phyloP scores from a whole-genome alignment of 2,329 filamentous ascomycete genomes.

The Diaporthe sp. region DNA sequence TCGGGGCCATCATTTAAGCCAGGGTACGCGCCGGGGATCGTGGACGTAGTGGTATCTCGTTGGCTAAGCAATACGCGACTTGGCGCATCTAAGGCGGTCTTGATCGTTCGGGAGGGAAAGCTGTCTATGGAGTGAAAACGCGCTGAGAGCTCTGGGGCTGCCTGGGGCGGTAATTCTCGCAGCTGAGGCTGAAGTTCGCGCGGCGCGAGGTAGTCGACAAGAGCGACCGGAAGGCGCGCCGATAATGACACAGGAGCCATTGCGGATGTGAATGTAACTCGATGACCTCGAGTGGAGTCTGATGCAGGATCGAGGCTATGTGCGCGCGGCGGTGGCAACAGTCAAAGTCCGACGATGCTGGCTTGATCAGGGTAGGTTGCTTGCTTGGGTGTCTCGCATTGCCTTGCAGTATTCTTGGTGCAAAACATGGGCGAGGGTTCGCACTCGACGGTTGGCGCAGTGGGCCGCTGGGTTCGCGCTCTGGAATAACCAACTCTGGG shows the following conservation, averaged over 20 bases:
- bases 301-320: constrained; percentile 2
- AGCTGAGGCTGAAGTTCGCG: constrained; percentile 31
- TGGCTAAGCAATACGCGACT: constrained; percentile 43
- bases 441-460: constrained; percentile 10
- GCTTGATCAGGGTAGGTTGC: constrained; percentile 14
- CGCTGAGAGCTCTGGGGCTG: constrained; percentile 14
- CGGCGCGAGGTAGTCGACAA: constrained; percentile 12
- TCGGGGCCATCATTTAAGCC: constrained; percentile 45
- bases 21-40: constrained; percentile 51
- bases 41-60: constrained; percentile 44
- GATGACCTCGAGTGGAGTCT: background rate
- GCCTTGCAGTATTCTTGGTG: constrained; percentile 22
- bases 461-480: background rate
- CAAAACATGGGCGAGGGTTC: constrained; percentile 9
- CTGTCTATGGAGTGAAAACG: constrained; percentile 28
- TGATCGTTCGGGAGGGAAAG: constrained; percentile 22
- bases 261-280: constrained; percentile 19
- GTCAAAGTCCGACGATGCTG: background rate
- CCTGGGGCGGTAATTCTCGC: constrained; percentile 21
- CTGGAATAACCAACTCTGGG: background rate
- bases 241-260: constrained; percentile 38
- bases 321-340: constrained; percentile 5
- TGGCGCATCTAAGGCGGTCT: constrained; percentile 36
- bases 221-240: constrained; percentile 30
- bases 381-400: constrained; percentile 34